phyloP scores from a whole-genome alignment of 2,329 filamentous ascomycete genomes.

The Fusarium kyushuense region DNA sequence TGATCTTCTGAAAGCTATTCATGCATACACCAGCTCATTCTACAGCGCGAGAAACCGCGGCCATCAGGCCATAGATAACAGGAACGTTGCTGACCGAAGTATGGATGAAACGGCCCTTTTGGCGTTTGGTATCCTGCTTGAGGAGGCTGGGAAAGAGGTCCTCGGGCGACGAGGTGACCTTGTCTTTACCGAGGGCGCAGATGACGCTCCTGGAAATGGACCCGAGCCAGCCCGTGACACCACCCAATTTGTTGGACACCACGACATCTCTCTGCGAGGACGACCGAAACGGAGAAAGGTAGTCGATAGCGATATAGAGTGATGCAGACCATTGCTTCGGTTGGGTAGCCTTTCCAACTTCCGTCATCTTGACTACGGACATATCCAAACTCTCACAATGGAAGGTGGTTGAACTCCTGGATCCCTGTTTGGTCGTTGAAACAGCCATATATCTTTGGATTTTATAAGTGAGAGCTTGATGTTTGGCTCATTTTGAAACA shows the following conservation, averaged over 20 bases:
- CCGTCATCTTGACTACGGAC: neutral
- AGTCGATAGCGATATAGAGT: constrained; percentile 30
- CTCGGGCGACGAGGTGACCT: constrained; percentile 76
- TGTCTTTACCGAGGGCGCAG: constrained; percentile 73
- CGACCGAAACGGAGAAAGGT: constrained; percentile 53
- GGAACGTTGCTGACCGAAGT: constrained; percentile 65
- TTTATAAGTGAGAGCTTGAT: constrained; percentile 11
- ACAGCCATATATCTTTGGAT: constrained; percentile 15
- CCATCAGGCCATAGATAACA: constrained; percentile 33
- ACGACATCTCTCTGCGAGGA: constrained; percentile 41
- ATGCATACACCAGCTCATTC: constrained; percentile 75
- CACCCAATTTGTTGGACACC: constrained; percentile 43
- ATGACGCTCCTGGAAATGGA: constrained; percentile 30
- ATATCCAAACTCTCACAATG: constrained; percentile 18
- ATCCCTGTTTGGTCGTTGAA: constrained; percentile 20
- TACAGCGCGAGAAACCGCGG: constrained; percentile 62
- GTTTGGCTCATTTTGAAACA: constrained; percentile 8
- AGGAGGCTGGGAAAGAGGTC: constrained; percentile 73
- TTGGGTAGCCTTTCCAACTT: constrained; percentile 1
- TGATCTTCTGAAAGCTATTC: constrained; percentile 76
- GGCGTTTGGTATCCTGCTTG: constrained; percentile 79
- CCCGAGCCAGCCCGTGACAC: constrained; percentile 37
- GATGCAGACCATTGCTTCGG: constrained; percentile 4
- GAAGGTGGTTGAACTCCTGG: constrained; percentile 20
- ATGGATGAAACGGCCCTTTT: constrained; percentile 84